These are phyloP conservation scores for Trichosporon sp. DNA, from an alignment of 1,284 basidiomycete species.

Conservation along the genomic window DNA sequence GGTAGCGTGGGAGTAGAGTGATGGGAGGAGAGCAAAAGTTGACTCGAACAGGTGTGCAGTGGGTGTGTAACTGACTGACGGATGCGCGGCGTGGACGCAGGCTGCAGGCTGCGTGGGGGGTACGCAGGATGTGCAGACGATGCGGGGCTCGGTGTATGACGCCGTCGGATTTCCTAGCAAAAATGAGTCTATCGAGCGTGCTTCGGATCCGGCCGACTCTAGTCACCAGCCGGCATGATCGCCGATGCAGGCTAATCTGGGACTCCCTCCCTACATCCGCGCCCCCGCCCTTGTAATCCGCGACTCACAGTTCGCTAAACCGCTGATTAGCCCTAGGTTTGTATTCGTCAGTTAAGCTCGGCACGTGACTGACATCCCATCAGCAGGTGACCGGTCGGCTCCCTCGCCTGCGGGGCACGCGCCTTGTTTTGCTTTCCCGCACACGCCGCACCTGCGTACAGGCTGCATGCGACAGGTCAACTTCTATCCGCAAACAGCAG, in stretches of 20 bases:
- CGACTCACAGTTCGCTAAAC: background rate
- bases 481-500: background rate
- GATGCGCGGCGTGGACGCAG: background rate
- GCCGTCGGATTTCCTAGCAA: background rate
- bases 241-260: background rate
- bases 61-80: background rate
- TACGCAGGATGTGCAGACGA: background rate
- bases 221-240: background rate
- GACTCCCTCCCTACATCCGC: background rate
- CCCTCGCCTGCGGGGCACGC: slow-evolving; percentile 4
- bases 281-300: background rate
- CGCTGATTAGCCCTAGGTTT: background rate
- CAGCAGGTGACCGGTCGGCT: background rate
- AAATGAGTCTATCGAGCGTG: background rate
- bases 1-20: background rate
- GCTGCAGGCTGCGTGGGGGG: background rate
- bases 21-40: background rate
- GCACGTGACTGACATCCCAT: background rate
- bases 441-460: background rate
- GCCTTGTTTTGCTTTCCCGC: slow-evolving; percentile 21
- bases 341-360: background rate
- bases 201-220: slow-evolving; percentile 12
- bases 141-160: slow-evolving; percentile 11
- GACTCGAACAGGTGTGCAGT: background rate
- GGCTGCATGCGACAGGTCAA: background rate